These are phyloP conservation scores for Lumnitzera racemosa DNA, from an alignment of 345 rosid species.

Conservation along the genomic window DNA sequence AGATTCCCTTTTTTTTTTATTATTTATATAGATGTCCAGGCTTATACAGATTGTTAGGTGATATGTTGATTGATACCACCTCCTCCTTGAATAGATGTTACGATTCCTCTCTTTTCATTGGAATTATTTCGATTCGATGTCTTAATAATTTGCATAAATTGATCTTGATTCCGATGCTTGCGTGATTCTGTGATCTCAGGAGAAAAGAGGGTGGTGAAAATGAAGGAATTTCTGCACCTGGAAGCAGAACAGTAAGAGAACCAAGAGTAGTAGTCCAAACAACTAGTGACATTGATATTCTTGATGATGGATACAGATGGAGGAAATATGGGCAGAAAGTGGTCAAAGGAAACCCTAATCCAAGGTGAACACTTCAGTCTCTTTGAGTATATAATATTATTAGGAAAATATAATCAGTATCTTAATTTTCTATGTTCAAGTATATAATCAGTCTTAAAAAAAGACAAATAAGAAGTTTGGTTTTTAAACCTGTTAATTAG, in stretches of 20 bases:
- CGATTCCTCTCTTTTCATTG: no score
- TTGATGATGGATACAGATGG: slow-evolving; percentile 95
- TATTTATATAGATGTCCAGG: no score
- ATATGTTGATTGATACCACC: slow-evolving; percentile 1
- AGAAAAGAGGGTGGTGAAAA: slow-evolving; percentile 52
- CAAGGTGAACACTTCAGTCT: slow-evolving; percentile 33
- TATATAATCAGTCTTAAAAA: no score
- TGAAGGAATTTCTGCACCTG: slow-evolving; percentile 72
- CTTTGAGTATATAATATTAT: background rate
- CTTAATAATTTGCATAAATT: background rate
- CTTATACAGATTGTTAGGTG: background rate
- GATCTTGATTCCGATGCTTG: background rate
- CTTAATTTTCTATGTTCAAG: no score
- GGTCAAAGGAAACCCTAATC: slow-evolving; percentile 93
- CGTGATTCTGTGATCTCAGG: slow-evolving; percentile 26
- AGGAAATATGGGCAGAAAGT: slow-evolving; percentile 98
- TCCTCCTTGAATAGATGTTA: background rate
- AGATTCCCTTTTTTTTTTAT: no score
- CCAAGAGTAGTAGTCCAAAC: slow-evolving; percentile 95
- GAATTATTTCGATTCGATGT: background rate
- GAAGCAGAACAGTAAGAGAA: slow-evolving; percentile 73
- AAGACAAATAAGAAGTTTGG: no score
- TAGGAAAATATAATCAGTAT: no score
- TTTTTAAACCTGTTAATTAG: background rate
- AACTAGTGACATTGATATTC: slow-evolving; percentile 85